Conservation (phyloP, 345 rosid species). For the Arabidopsis suecica region DNA sequence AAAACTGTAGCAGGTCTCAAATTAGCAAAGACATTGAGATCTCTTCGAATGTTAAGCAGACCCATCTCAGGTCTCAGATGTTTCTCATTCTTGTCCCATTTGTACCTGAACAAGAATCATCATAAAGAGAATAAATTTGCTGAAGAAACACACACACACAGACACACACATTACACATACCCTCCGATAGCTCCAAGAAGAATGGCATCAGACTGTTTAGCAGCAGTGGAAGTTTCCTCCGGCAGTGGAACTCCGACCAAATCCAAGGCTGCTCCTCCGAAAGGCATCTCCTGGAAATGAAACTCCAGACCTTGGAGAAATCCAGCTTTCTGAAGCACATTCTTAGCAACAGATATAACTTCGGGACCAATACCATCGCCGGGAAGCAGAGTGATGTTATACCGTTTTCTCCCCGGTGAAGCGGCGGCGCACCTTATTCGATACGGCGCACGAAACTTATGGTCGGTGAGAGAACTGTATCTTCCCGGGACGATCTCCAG, state of each 20-base stretch:
- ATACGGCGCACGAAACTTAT: constrained; percentile 16
- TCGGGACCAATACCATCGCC: constrained; percentile 97
- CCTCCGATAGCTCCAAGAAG: constrained; percentile 98
- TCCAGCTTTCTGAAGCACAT: constrained; percentile 69
- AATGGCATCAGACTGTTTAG: constrained; percentile 76
- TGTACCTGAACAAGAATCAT: constrained; percentile 56
- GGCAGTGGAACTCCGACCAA: constrained; percentile 91
- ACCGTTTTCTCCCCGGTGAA: constrained; percentile 51
- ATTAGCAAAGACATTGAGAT: constrained; percentile 90
- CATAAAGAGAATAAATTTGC: neutral
- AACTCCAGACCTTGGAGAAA: constrained; percentile 85
- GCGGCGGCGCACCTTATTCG: constrained; percentile 62
- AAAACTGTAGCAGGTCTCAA: constrained; percentile 84
- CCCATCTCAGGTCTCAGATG: constrained; percentile 92
- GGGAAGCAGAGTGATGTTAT: constrained; percentile 76
- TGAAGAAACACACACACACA: neutral
- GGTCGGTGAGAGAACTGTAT: constrained; percentile 39
- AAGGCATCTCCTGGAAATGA: constrained; percentile 81
- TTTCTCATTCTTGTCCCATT: constrained; percentile 90
- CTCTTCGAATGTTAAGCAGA: constrained; percentile 76
- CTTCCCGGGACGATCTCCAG: constrained; percentile 34
- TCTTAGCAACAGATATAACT: constrained; percentile 75
- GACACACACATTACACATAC: constrained; percentile 36
- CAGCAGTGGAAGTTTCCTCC: constrained; percentile 74
- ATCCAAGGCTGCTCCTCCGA: constrained; percentile 95